Base-by-base conservation (phyloP, 768 basidiomycete species). In the Trametes meyenii region DNA sequence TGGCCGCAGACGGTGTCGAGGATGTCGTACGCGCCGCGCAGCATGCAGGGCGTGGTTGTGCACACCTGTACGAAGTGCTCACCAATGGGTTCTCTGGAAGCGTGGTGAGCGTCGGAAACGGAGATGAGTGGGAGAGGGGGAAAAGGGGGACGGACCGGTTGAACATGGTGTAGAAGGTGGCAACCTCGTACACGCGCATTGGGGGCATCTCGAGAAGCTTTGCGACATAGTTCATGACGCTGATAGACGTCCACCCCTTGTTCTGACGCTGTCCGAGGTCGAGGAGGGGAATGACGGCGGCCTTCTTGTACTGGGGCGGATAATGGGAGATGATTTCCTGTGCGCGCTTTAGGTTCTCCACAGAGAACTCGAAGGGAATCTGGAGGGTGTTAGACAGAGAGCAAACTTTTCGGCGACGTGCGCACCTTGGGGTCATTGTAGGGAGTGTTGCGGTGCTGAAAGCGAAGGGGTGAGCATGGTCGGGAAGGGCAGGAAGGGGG, bases 91-190 rank as follows among this genome's bases (percentile, higher is more conserved):
- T 97, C 95, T 55, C 94, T 95, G 62, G 10, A 29, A 8, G 8
- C 21, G 24, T 21, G 11, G 14, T 50, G 50, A 51, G 38, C 45
- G 10, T 8, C 13, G 11, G n/a, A 21, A 26, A 42, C 10, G 24
- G 48, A 29, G 46, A 21, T 39, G 51, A 45, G 29, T 53, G 42
- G 21, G 38, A 19, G 36, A 51, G 26, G 21, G 38, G 19, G 36
- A 51, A 26, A 38, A 57, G 23, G 13, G 39, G 44, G 48, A 64
- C 84, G 69, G 60, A 93, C 93, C 96, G 85, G 81, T 98, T 99
- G 83, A 98, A 98, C 96, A 99, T 98, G 68, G 97, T 99, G 77
- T 99, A 99, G 79, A 99, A 99, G 14, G 94, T 96, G 17, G 96
- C 96, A 52, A 99, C 97, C 76, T 99, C 97, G 74, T 99, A 99